Percentiles rank a stretch among this genome's conserved stretches.
Evolutionary conservation across 2,329 filamentous ascomycete species (phyloP).

Genomic region (Botrytis fabae): DNA sequence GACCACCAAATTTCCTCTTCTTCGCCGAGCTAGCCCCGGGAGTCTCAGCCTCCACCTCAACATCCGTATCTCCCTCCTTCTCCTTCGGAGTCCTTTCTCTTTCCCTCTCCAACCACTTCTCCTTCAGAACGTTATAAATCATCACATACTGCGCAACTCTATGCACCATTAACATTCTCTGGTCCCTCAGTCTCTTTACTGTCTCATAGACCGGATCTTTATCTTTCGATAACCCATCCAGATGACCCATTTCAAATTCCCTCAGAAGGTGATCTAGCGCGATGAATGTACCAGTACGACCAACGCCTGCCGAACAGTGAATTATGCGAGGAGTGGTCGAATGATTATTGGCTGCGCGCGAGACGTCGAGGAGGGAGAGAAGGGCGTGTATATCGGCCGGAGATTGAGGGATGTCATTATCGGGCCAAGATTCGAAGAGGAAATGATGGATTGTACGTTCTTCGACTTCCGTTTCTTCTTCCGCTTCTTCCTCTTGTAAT

Average conservation of each 20-base stretch:
- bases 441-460: constrained; percentile 28
- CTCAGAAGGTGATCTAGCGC: constrained; percentile 29
- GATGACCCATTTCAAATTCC: constrained; percentile 26
- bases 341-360: constrained; percentile 19
- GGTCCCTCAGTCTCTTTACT: constrained; percentile 28
- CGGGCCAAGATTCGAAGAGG: constrained; percentile 29
- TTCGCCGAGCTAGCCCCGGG: not conserved
- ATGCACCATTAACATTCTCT: constrained; percentile 30
- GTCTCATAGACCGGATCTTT: constrained; percentile 29
- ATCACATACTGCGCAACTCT: constrained; percentile 25
- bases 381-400: constrained; percentile 25
- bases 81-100: not conserved
- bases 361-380: constrained; percentile 23
- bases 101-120: constrained; percentile 26
- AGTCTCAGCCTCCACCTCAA: not conserved
- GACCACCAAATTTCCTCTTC: constrained; percentile 8
- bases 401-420: constrained; percentile 28
- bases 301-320: constrained; percentile 92
- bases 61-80: not conserved
- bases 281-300: constrained; percentile 82
- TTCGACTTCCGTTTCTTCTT: constrained; percentile 12
- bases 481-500: not conserved
- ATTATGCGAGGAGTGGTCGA: constrained; percentile 53
- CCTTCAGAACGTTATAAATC: constrained; percentile 28
- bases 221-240: constrained; percentile 21